phyloP scores from a whole-genome alignment of 345 rosid species.

The Syzygium aromaticum region DNA sequence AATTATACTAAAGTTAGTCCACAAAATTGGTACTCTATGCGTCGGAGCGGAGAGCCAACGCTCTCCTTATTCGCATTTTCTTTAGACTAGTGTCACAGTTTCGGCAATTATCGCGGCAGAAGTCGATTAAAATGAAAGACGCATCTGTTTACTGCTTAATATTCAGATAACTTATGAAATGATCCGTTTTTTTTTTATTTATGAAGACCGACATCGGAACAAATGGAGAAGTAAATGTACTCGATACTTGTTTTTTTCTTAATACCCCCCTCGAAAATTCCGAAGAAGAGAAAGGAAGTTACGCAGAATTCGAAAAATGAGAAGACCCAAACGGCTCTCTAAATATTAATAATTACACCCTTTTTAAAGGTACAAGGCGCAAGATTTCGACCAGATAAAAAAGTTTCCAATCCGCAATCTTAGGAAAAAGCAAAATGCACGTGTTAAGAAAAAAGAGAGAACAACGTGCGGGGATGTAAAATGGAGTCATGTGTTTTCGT shows the following conservation, averaged over 20 bases:
- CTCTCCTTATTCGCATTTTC: background rate
- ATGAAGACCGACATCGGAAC: no score
- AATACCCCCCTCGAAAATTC: background rate
- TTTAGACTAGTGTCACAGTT: fast-evolving
- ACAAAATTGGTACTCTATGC: background rate
- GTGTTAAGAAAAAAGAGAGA: background rate
- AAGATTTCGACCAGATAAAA: background rate
- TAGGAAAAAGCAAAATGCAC: background rate
- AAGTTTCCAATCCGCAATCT: background rate
- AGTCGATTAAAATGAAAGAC: no score
- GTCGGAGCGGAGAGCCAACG: background rate
- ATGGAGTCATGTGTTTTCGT: background rate
- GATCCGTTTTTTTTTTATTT: no score
- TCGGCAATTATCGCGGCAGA: fast-evolving
- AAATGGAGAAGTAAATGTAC: no score
- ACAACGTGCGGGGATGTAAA: background rate
- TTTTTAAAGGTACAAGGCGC: background rate
- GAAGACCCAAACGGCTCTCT: background rate
- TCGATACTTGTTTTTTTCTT: no score
- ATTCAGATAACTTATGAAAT: no score
- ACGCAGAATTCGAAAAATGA: background rate
- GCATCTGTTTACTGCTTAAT: no score
- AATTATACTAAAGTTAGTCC: background rate
- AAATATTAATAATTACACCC: no score
- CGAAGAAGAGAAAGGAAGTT: background rate